These are phyloP conservation scores for Neurospora sublineolata DNA, from an alignment of 495 filamentous ascomycete species.

Conservation along the genomic window DNA sequence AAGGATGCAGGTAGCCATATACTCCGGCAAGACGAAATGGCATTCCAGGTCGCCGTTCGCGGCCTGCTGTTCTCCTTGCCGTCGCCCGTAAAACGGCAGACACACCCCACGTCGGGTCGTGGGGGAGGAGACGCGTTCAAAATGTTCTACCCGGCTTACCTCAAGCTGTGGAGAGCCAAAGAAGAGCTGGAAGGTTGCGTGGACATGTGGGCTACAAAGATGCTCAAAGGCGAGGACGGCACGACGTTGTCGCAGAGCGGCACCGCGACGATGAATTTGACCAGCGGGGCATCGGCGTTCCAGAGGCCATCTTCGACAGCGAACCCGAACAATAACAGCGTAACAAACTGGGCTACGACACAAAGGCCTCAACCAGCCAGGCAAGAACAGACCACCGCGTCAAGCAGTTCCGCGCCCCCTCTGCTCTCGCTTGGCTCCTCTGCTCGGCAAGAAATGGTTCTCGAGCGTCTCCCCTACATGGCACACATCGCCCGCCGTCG, in stretches of 20 bases:
- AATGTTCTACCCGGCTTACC: constrained; percentile 77
- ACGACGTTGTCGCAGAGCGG: constrained; percentile 1
- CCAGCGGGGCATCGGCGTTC: constrained; percentile 32
- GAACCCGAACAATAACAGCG: constrained; percentile 4
- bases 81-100: constrained; percentile 62
- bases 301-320: constrained; percentile 20
- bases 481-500: constrained; percentile 44
- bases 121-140: constrained; percentile 51
- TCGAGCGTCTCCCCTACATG: constrained; percentile 81
- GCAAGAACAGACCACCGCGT: constrained; percentile 5
- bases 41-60: constrained; percentile 76
- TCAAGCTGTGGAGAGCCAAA: constrained; percentile 63
- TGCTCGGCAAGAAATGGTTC: constrained; percentile 60
- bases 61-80: constrained; percentile 77
- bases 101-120: constrained; percentile 28
- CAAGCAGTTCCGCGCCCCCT: constrained; percentile 14
- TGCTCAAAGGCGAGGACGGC: constrained; percentile 37
- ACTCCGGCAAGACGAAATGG: constrained; percentile 82
- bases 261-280: constrained; percentile 12
- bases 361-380: neutral
- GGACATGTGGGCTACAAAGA: constrained; percentile 51
- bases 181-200: constrained; percentile 68
- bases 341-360: constrained; percentile 26
- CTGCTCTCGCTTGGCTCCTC: constrained; percentile 44
- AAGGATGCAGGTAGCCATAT: constrained; percentile 52